Conservation (phyloP, 1,284 basidiomycete species). For the Anthracocystis setariae region DNA sequence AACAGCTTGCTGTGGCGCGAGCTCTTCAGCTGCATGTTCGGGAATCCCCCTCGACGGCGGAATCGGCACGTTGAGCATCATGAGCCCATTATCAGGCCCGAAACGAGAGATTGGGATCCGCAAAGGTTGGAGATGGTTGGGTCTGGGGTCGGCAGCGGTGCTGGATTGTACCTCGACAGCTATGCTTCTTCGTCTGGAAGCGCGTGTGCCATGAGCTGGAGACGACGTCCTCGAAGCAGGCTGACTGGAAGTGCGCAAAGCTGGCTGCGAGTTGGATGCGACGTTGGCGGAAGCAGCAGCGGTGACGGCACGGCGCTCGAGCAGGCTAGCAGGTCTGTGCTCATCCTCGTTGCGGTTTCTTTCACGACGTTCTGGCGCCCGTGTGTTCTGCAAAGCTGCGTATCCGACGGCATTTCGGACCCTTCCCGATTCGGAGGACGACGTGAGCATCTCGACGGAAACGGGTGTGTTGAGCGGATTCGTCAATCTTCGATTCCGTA, state of each 20-base stretch:
- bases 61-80: conserved; percentile 5
- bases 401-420: neutral
- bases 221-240: conserved; percentile 29
- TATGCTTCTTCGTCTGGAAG: conserved; percentile 29
- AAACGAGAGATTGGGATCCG: conserved; percentile 21
- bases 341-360: conserved; percentile 7
- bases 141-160: conserved; percentile 17
- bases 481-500: conserved; percentile 28
- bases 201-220: conserved; percentile 23
- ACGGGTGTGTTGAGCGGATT: conserved; percentile 38
- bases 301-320: conserved; percentile 28
- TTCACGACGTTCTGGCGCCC: conserved; percentile 3
- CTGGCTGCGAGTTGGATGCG: neutral
- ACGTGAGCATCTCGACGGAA: conserved; percentile 3
- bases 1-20: neutral
- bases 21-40: conserved; percentile 1
- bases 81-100: conserved; percentile 5
- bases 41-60: conserved; percentile 2
- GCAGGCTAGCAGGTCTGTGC: conserved; percentile 14
- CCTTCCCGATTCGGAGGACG: conserved; percentile 2
- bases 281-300: conserved; percentile 9
- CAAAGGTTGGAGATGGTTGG: conserved; percentile 20
- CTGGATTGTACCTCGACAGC: conserved; percentile 11
- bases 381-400: conserved; percentile 9
- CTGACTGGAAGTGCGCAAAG: conserved; percentile 14